Evolutionary conservation across 768 basidiomycete genomes (phyloP).

Genomic region (Mycena leptocephala): DNA sequence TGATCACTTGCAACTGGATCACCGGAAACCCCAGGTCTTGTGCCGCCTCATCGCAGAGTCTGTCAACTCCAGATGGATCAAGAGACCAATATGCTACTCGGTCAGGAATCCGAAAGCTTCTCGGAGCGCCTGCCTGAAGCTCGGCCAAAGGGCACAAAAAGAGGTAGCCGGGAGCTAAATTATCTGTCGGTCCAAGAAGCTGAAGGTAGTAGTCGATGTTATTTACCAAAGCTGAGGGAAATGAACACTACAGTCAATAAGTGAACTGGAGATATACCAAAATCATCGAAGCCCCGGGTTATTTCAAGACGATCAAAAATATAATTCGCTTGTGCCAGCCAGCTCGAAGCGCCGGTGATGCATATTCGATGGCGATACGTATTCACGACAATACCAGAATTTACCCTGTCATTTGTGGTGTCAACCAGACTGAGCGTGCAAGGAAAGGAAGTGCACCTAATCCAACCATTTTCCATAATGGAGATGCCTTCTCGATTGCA

Average conservation of each 20-base stretch:
- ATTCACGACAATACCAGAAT: background rate
- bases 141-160: background rate
- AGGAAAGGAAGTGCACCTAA: background rate
- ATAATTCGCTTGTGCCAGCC: background rate
- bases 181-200: no score
- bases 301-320: conserved; percentile 5
- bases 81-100: background rate
- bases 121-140: background rate
- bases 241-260: background rate
- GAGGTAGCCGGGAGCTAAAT: background rate
- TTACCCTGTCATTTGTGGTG: conserved; percentile 1
- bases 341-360: no score
- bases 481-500: background rate
- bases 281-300: background rate
- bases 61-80: background rate
- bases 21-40: background rate
- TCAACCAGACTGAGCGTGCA: no score
- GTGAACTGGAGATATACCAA: background rate
- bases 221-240: background rate
- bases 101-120: background rate
- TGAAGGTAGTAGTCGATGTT: no score
- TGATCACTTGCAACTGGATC: background rate
- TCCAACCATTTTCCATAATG: background rate
- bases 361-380: background rate
- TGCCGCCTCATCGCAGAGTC: background rate